Percentiles rank a stretch among this genome's conserved stretches.
phyloP scores from a whole-genome alignment of 1,284 basidiomycete genomes.

The Sanghuangporus weigelae region DNA sequence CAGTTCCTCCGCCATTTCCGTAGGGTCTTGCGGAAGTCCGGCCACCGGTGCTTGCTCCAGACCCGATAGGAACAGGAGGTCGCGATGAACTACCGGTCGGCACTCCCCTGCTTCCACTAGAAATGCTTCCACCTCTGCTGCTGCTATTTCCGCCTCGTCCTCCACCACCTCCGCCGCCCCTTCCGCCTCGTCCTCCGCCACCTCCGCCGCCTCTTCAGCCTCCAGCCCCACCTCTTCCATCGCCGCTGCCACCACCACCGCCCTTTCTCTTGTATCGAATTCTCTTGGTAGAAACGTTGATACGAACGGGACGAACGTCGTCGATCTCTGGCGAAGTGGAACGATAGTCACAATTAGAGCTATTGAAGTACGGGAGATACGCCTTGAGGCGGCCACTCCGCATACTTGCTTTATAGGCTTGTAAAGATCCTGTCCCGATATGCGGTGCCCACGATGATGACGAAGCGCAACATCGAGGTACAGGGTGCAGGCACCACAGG shows the following conservation, averaged over 20 bases:
- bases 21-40: conserved; percentile 25
- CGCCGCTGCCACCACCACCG: conserved; percentile 25
- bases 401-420: no score
- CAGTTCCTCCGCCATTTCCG: conserved; percentile 32
- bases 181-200: conserved; percentile 24
- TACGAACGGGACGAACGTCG: conserved; percentile 33
- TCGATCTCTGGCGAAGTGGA: neutral
- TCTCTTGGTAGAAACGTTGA: conserved; percentile 14
- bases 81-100: conserved; percentile 26
- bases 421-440: no score
- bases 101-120: conserved; percentile 14
- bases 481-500: neutral
- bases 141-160: conserved; percentile 3
- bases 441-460: no score
- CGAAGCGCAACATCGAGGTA: no score
- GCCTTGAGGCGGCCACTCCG: no score
- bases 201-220: no score
- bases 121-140: conserved; percentile 20
- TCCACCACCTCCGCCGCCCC: conserved; percentile 19
- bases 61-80: conserved; percentile 10
- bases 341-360: neutral
- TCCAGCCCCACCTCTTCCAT: no score
- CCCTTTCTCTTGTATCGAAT: conserved; percentile 27
- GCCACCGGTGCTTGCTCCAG: conserved; percentile 9
- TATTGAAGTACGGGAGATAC: neutral